phyloP scores from a whole-genome alignment of 164 flowering plant species.

The Umbellularia californica region DNA sequence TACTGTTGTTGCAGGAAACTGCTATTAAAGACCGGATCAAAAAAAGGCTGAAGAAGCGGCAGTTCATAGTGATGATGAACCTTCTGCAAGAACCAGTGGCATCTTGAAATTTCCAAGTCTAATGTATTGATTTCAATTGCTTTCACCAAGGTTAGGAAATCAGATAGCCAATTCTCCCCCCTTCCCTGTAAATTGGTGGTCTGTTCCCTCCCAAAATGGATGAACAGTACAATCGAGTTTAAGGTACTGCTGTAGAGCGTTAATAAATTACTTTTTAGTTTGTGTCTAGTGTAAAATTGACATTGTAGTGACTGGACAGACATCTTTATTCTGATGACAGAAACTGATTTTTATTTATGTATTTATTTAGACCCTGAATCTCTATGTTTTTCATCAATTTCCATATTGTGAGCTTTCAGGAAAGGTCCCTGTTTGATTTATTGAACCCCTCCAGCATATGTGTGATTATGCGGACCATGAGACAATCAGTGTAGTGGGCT shows the following conservation, averaged over 20 bases:
- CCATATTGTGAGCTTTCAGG: no score
- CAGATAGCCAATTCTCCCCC: background rate
- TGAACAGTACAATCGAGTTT: background rate
- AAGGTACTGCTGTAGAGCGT: background rate
- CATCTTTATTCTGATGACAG: background rate
- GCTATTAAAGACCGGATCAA: conserved; percentile 31
- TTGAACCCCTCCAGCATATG: no score
- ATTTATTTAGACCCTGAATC: no score
- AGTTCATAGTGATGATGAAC: background rate
- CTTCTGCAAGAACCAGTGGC: conserved; percentile 8
- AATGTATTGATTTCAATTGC: background rate
- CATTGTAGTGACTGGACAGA: background rate
- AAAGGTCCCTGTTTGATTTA: no score
- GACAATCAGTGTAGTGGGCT: no score
- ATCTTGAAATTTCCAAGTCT: background rate
- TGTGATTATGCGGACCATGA: no score
- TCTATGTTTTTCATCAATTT: no score
- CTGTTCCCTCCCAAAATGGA: conserved; percentile 5
- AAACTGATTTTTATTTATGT: no score
- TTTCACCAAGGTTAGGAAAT: conserved; percentile 2
- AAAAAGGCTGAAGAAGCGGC: conserved; percentile 24
- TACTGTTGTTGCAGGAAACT: conserved; percentile 14
- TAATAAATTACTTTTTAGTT: background rate
- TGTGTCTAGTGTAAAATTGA: background rate
- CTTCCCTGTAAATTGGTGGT: conserved; percentile 6